Conservation (phyloP, 2,329 filamentous ascomycete genomes). For the Chaetomiaceae sp. region DNA sequence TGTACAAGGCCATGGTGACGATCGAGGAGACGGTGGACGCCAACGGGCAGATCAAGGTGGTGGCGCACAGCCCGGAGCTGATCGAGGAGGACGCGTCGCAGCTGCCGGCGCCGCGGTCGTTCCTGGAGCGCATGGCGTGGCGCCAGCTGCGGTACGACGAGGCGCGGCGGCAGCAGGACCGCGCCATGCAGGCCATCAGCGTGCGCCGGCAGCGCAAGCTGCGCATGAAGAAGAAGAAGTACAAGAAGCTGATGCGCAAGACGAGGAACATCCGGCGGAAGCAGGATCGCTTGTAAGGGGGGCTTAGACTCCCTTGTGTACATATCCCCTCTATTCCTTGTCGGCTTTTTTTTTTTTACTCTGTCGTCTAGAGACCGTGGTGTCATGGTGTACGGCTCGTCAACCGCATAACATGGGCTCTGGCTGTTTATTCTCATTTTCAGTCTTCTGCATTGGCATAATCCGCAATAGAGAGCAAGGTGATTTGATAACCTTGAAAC, state of each 20-base stretch:
- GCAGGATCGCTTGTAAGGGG: constrained; percentile 60
- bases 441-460: constrained; percentile 7
- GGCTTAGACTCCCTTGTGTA: constrained; percentile 6
- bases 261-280: constrained; percentile 86
- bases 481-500: no score
- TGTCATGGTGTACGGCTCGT: constrained; percentile 9
- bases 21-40: constrained; percentile 62
- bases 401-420: not conserved
- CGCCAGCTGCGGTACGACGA: constrained; percentile 59
- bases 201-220: constrained; percentile 89
- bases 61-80: constrained; percentile 57
- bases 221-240: constrained; percentile 99
- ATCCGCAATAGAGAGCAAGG: constrained; percentile 12
- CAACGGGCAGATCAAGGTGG: constrained; percentile 56
- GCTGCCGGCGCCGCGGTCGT: constrained; percentile 48
- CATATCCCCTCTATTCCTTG: constrained; percentile 8
- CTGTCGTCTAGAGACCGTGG: constrained; percentile 12
- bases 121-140: constrained; percentile 66
- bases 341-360: constrained; percentile 1
- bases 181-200: constrained; percentile 73
- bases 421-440: not conserved
- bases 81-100: constrained; percentile 46
- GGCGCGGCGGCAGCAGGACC: constrained; percentile 43
- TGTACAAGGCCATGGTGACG: constrained; percentile 62
- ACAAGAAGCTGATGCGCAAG: constrained; percentile 96